These are phyloP conservation scores for Penstemon eatonii DNA, from an alignment of 257 asterid species.

Conservation along the genomic window DNA sequence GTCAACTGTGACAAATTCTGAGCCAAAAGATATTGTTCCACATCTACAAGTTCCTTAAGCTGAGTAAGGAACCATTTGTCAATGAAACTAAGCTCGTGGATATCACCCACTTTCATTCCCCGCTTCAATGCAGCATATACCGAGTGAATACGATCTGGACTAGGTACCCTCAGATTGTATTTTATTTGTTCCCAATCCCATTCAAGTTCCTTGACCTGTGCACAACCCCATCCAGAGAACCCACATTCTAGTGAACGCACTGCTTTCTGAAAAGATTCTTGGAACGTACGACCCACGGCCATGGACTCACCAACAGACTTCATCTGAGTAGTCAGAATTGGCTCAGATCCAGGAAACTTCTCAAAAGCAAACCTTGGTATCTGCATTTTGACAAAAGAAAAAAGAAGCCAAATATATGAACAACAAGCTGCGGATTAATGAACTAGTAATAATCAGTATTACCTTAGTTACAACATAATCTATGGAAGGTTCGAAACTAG, in stretches of 20 bases:
- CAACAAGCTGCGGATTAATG: not conserved
- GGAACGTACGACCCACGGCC: constrained; percentile 99
- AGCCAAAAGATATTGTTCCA: constrained; percentile 71
- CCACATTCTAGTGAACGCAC: constrained; percentile 87
- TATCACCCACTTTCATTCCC: constrained; percentile 88
- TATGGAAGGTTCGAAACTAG: constrained; percentile 98
- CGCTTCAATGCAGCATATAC: constrained; percentile 94
- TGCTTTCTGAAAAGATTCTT: constrained; percentile 96
- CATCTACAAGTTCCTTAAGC: constrained; percentile 85
- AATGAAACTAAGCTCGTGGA: constrained; percentile 71
- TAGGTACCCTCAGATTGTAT: constrained; percentile 85
- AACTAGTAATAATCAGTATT: constrained; percentile 22
- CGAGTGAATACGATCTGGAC: constrained; percentile 86
- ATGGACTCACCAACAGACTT: constrained; percentile 98
- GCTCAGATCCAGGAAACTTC: constrained; percentile 98
- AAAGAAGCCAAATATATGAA: not conserved
- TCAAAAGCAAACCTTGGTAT: constrained; percentile 95
- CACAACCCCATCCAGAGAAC: constrained; percentile 92
- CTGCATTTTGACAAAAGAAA: constrained; percentile 42
- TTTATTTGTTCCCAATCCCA: constrained; percentile 87
- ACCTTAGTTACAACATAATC: constrained; percentile 98
- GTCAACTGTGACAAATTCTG: constrained; percentile 59
- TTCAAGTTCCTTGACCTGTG: constrained; percentile 70
- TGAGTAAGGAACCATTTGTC: constrained; percentile 95
- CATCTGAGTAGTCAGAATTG: constrained; percentile 94